phyloP scores from a whole-genome alignment of 2,329 filamentous ascomycete species.

The Colletotrichum sp. region DNA sequence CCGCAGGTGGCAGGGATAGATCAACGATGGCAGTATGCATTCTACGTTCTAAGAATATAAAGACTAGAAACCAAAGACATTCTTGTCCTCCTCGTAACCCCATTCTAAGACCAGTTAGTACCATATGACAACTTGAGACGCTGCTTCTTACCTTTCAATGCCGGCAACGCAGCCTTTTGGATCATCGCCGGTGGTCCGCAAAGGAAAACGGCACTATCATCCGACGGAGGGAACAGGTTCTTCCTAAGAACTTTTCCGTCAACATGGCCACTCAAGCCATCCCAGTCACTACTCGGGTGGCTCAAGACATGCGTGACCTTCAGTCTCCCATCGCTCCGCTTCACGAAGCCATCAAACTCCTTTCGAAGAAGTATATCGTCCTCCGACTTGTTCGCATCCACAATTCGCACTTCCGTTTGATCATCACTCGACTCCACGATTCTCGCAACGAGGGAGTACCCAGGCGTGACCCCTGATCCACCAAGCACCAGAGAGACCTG shows the following conservation, averaged over 20 bases:
- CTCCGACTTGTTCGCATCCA: slow-evolving; percentile 55
- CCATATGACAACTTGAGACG: rapidly evolving
- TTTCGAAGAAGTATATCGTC: slow-evolving; percentile 49
- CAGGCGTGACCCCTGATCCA: slow-evolving; percentile 56
- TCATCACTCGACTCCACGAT: slow-evolving; percentile 39
- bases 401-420: slow-evolving; percentile 41
- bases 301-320: slow-evolving; percentile 53
- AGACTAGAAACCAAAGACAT: slow-evolving; percentile 47
- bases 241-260: slow-evolving; percentile 44
- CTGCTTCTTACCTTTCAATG: slow-evolving; percentile 35
- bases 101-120: slow-evolving; percentile 27
- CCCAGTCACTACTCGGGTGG: slow-evolving; percentile 47
- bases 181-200: slow-evolving; percentile 58
- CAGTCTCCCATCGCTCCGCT: slow-evolving; percentile 41
- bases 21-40: rapidly evolving
- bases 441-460: slow-evolving; percentile 52
- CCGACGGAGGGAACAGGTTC: slow-evolving; percentile 43
- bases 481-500: slow-evolving; percentile 54
- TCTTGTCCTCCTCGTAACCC: slow-evolving; percentile 49
- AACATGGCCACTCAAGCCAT: slow-evolving; percentile 49
- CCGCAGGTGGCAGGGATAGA: not conserved
- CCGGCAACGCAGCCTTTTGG: slow-evolving; percentile 54
- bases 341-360: slow-evolving; percentile 45
- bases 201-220: slow-evolving; percentile 47
- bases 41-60: not conserved